Evolutionary conservation across 2,329 filamentous ascomycete species (phyloP), one percentile per base, ranked within the genome.

Genomic region (Nothopassalora personata): DNA sequence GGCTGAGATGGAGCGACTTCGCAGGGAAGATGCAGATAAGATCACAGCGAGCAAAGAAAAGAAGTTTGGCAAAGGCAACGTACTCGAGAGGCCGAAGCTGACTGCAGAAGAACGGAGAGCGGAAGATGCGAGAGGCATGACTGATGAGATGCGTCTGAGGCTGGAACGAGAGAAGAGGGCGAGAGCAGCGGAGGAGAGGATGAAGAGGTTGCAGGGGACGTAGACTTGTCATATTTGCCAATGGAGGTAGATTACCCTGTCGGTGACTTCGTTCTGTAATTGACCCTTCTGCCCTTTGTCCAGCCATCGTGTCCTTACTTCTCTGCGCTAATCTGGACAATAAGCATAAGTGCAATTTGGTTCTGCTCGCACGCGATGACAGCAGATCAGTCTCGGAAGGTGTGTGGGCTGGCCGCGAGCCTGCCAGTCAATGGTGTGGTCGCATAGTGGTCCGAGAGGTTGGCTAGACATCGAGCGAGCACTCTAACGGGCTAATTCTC

Each of bases 141-240:
- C 90, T 46, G 86, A 90, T 0, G 93, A 97, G 76, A 92, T 94
- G 84, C 84, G 86, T 72, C 84, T 86, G 83, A 85, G 83, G 71
- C 74, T 97, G 56, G 94, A 97, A 73, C 81, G 94, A 66, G 94
- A 99, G 76, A 81, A 91, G 67, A 87, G 93, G 70, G 94, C 94
- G 4, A 85, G 93, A 68, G 94, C 94, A 8, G 93, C 92, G 0
- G 94, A 97, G 75, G 92, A 93, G 77, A 85, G 93, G 70, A 81
- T 97, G 60, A 86, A 82, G 75, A 81, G 82, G 68, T 80, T 91
- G 82, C 82, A 84, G 53, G 66, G 66, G 23, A 66, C 58, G 54
- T 64, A 53, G 23, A 23, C 3, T 23, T 23, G 23, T 23, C 2
- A 23, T 23, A 23, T 23, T 23, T 23, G 23, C 23, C 23, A 23